phyloP scores from a whole-genome alignment of 345 rosid species.

The Rubroshorea leprosula region DNA sequence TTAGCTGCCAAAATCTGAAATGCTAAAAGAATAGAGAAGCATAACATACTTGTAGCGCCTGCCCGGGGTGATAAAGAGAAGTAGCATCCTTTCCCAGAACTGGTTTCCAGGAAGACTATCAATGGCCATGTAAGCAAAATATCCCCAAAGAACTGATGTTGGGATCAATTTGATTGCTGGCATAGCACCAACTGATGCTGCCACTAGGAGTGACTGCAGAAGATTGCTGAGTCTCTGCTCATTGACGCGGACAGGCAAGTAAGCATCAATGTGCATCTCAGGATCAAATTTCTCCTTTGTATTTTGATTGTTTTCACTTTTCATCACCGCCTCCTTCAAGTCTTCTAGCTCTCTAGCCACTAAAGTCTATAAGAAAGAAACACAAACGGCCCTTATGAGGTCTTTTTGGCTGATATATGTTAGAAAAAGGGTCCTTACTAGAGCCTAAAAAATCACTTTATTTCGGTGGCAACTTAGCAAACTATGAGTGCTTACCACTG shows the following conservation, averaged over 20 bases:
- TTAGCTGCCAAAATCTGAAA: conserved; percentile 6
- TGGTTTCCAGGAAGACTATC: conserved; percentile 89
- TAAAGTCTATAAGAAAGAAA: conserved; percentile 16
- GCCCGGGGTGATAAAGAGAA: conserved; percentile 48
- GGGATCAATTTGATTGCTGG: conserved; percentile 69
- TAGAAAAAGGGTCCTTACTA: too few species aligned
- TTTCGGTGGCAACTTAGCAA: too few species aligned
- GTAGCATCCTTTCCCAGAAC: conserved; percentile 64
- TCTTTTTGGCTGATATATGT: too few species aligned
- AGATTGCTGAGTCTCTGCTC: conserved; percentile 79
- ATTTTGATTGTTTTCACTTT: conserved; percentile 25
- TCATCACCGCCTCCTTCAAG: conserved; percentile 62
- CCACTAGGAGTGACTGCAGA: conserved; percentile 63
- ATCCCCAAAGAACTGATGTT: conserved; percentile 74
- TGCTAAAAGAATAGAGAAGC: background rate
- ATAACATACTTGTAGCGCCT: conserved; percentile 57
- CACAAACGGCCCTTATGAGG: too few species aligned
- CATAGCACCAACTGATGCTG: conserved; percentile 45
- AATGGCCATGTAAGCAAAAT: conserved; percentile 78
- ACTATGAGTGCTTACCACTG: conserved; percentile 46
- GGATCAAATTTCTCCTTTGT: conserved; percentile 43
- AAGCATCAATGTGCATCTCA: conserved; percentile 67
- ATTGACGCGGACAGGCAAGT: conserved; percentile 70
- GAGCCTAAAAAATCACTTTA: too few species aligned
- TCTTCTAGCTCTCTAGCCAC: conserved; percentile 54